phyloP scores from a whole-genome alignment of 208 protist species.

The Porcisia hertigi region DNA sequence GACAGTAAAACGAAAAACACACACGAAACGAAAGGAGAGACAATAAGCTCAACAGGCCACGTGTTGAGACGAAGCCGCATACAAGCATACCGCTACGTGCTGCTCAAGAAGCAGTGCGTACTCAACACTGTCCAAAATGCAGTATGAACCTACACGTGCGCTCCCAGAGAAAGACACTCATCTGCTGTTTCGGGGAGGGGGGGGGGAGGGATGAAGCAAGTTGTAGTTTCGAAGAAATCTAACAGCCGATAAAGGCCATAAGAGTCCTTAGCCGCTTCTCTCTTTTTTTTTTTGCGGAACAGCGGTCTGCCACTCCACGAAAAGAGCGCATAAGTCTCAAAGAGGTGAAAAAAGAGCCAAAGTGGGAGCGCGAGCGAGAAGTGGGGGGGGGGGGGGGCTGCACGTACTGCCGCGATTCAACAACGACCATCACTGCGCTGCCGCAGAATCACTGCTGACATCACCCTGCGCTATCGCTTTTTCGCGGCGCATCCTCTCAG shows the following conservation, averaged over 20 bases:
- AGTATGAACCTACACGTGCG: not conserved
- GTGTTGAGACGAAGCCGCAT: too few species aligned
- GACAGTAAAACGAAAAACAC: not conserved
- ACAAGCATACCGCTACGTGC: not conserved
- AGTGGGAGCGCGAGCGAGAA: not conserved
- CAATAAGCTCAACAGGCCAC: not conserved
- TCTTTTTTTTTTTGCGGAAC: too few species aligned
- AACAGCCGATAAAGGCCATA: not conserved
- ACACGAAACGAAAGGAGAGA: not conserved
- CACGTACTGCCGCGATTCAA: not conserved
- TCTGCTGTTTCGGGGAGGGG: not conserved
- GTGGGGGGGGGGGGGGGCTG: not conserved
- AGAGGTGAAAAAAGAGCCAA: not conserved
- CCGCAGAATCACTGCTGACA: not conserved
- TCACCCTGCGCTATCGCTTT: slow-evolving; percentile 63
- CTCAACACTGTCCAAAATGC: not conserved
- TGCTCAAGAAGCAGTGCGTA: not conserved
- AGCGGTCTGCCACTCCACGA: not conserved
- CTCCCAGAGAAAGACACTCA: not conserved
- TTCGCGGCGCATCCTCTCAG: slow-evolving; percentile 46
- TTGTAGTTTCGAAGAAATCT: not conserved
- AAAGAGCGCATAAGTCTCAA: not conserved
- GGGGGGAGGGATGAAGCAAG: too few species aligned
- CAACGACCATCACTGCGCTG: not conserved
- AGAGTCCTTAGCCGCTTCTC: not conserved